Evolutionary conservation across 2,329 filamentous ascomycete genomes (phyloP).

Genomic region (Orbilia oligospora): DNA sequence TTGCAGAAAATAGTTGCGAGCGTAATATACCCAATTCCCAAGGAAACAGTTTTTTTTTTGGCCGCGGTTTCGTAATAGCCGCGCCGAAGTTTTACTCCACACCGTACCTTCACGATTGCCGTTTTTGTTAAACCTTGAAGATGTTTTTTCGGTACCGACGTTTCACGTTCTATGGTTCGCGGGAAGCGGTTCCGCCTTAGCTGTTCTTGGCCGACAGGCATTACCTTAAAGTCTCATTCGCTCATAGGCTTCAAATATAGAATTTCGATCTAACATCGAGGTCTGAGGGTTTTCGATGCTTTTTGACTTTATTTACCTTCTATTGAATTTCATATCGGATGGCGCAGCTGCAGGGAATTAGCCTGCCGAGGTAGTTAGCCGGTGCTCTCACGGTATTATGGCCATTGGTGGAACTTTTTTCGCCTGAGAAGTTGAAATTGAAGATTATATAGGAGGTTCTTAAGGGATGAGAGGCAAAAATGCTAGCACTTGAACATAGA

Average conservation of each 20-base stretch:
- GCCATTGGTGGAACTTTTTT: slow-evolving; percentile 50
- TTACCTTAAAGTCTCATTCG: neutral
- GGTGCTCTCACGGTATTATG: neutral
- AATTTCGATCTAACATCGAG: neutral
- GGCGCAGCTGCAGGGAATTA: slow-evolving; percentile 17
- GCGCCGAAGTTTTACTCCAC: slow-evolving; percentile 2
- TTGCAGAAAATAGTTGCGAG: neutral
- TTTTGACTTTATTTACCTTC: neutral
- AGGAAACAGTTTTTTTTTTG: slow-evolving; percentile 13
- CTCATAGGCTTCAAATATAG: slow-evolving; percentile 10
- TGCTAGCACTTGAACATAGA: neutral
- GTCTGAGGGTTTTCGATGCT: neutral
- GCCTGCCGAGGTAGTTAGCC: slow-evolving; percentile 1
- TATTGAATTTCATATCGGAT: neutral
- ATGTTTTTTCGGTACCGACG: slow-evolving; percentile 33
- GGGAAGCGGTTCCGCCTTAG: slow-evolving; percentile 54
- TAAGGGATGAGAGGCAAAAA: neutral
- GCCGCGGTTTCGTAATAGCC: slow-evolving; percentile 19
- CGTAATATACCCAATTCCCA: neutral
- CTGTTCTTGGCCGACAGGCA: slow-evolving; percentile 30
- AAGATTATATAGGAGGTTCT: neutral
- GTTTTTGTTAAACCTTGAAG: slow-evolving; percentile 1
- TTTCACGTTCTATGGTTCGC: slow-evolving; percentile 31
- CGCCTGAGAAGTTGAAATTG: neutral
- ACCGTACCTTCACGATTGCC: neutral